phyloP scores from a whole-genome alignment of 441 rosid species.

The Eruca vesicaria region DNA sequence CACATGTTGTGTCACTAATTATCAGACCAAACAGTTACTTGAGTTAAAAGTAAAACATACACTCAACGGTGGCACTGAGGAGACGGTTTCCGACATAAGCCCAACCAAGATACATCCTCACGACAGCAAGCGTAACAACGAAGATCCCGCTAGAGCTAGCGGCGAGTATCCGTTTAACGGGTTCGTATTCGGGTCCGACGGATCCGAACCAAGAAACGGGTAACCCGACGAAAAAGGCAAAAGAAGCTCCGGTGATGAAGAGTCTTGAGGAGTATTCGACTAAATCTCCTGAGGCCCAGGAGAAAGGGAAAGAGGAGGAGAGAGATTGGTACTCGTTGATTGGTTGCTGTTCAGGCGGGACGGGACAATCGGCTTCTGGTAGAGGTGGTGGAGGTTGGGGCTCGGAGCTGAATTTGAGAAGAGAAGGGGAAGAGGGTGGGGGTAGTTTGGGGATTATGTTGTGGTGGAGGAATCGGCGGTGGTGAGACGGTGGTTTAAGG shows the following conservation, averaged over 20 bases:
- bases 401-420: constrained; percentile 46
- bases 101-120: constrained; percentile 97
- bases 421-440: constrained; percentile 39
- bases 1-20: neutral
- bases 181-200: constrained; percentile 61
- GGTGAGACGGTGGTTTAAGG: constrained; percentile 25
- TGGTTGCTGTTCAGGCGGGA: constrained; percentile 78
- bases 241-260: constrained; percentile 70
- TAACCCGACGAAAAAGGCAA: constrained; percentile 65
- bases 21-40: neutral
- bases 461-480: constrained; percentile 28
- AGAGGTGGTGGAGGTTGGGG: constrained; percentile 40
- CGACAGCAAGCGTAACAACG: constrained; percentile 72
- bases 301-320: constrained; percentile 81
- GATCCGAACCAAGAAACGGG: constrained; percentile 91
- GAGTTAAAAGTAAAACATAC: constrained; percentile 37
- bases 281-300: constrained; percentile 68
- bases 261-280: constrained; percentile 56
- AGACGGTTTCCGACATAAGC: constrained; percentile 92
- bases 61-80: constrained; percentile 95
- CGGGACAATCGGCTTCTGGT: constrained; percentile 80
- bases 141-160: constrained; percentile 76
- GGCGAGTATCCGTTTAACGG: constrained; percentile 52
- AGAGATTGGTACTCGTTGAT: constrained; percentile 77
- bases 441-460: constrained; percentile 15